Evolutionary conservation across 805 yeast genomes (phyloP).

Genomic region (Tetrapisispora phaffii): DNA sequence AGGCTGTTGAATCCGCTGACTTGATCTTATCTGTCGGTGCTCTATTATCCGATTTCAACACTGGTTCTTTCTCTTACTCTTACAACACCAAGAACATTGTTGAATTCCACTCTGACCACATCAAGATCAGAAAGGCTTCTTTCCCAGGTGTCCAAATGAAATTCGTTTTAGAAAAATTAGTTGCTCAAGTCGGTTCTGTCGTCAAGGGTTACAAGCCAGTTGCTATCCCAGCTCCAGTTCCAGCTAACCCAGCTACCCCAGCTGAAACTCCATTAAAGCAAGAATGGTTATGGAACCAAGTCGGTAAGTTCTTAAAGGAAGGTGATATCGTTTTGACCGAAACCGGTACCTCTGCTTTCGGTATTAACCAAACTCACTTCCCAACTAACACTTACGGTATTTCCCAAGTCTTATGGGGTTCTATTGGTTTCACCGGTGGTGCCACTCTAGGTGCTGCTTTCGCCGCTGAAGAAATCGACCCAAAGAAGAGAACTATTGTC

Average conservation of each 20-base stretch:
- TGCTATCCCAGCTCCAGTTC: constrained; percentile 45
- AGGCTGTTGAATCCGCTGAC: constrained; percentile 65
- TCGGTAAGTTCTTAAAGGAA: constrained; percentile 51
- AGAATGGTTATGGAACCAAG: constrained; percentile 60
- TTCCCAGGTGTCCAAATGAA: constrained; percentile 70
- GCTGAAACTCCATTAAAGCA: constrained; percentile 44
- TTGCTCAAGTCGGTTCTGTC: constrained; percentile 31
- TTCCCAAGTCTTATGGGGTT: constrained; percentile 70
- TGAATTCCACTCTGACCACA: constrained; percentile 71
- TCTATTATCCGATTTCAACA: constrained; percentile 77
- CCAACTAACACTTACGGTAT: constrained; percentile 55
- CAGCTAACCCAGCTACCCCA: constrained; percentile 37
- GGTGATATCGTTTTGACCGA: constrained; percentile 63
- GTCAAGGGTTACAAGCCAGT: constrained; percentile 39
- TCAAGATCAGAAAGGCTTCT: constrained; percentile 58
- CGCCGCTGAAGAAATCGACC: constrained; percentile 57
- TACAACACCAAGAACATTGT: constrained; percentile 65
- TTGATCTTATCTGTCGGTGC: constrained; percentile 74
- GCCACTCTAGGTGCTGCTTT: constrained; percentile 59
- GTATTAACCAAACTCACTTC: constrained; percentile 56
- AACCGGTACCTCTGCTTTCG: constrained; percentile 70
- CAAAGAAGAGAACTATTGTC: constrained; percentile 50
- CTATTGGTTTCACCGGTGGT: constrained; percentile 64
- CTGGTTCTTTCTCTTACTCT: constrained; percentile 75
- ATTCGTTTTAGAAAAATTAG: constrained; percentile 38